A percentile compares a stretch with the other conserved stretches of the same genome.
Conservation (phyloP, 192 early-diverging fungal species). For the Gamsiella multidivaricata region DNA sequence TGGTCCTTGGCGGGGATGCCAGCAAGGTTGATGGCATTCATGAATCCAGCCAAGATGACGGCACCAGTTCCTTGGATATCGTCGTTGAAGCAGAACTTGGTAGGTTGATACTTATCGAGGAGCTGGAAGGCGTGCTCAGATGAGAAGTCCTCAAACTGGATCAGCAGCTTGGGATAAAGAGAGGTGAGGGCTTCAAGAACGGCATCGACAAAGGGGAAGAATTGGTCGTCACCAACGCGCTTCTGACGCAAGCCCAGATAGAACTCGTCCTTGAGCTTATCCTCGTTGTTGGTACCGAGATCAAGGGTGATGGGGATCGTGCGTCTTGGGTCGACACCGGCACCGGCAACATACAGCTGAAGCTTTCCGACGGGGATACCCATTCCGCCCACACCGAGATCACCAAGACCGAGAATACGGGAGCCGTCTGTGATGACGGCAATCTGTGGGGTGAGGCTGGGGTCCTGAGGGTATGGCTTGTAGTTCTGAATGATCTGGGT, state of each 20-base stretch:
- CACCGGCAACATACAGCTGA: constrained; percentile 88
- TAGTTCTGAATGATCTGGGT: constrained; percentile 84
- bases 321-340: constrained; percentile 85
- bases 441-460: constrained; percentile 74
- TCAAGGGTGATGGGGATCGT: constrained; percentile 94
- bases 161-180: constrained; percentile 83
- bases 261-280: constrained; percentile 85
- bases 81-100: constrained; percentile 93
- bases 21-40: constrained; percentile 82
- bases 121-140: constrained; percentile 92
- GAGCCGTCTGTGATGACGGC: constrained; percentile 97
- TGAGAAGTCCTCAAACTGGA: constrained; percentile 98
- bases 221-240: constrained; percentile 73
- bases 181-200: constrained; percentile 76
- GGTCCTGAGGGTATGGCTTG: constrained; percentile 69
- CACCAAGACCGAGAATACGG: constrained; percentile 93
- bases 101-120: constrained; percentile 80
- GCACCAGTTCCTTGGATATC: constrained; percentile 95
- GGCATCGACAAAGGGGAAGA: constrained; percentile 86
- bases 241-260: constrained; percentile 86
- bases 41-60: constrained; percentile 92
- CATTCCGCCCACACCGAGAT: constrained; percentile 95
- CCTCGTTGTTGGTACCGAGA: constrained; percentile 89
- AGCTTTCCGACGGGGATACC: constrained; percentile 97
- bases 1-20: constrained; percentile 78